These are phyloP conservation scores for Citrullus amarus DNA, from an alignment of 306 rosid genomes.

Conservation along the genomic window DNA sequence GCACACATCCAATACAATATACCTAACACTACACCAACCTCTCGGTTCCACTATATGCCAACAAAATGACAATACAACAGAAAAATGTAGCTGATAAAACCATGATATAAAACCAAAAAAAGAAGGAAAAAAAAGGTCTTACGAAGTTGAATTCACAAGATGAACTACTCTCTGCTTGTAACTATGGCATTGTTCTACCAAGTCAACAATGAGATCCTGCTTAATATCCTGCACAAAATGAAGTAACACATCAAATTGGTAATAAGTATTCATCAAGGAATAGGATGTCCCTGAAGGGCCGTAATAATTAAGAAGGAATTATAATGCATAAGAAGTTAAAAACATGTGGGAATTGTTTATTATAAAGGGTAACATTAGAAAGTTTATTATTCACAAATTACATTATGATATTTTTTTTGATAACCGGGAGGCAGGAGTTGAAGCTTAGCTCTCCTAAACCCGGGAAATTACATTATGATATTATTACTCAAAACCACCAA, in stretches of 20 bases:
- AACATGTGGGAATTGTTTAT: not conserved
- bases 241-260: not conserved
- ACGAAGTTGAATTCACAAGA: constrained; percentile 94
- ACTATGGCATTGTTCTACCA: constrained; percentile 82
- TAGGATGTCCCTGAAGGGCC: no score
- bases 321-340: not conserved
- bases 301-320: no score
- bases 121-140: constrained; percentile 21
- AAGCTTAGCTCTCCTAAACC: no score
- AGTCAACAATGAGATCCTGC: constrained; percentile 91
- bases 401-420: not conserved
- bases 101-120: not conserved
- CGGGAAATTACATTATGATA: not conserved
- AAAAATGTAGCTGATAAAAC: not conserved
- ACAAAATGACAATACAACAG: not conserved
- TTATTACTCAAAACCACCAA: not conserved
- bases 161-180: constrained; percentile 95
- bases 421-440: no score
- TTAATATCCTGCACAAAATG: constrained; percentile 52
- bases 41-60: not conserved
- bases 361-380: not conserved
- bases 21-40: not conserved
- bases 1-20: not conserved
- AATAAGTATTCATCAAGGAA: not conserved
- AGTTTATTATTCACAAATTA: not conserved